phyloP scores from a whole-genome alignment of 371 early-diverging fungal species.

The Mortierella polycephala region DNA sequence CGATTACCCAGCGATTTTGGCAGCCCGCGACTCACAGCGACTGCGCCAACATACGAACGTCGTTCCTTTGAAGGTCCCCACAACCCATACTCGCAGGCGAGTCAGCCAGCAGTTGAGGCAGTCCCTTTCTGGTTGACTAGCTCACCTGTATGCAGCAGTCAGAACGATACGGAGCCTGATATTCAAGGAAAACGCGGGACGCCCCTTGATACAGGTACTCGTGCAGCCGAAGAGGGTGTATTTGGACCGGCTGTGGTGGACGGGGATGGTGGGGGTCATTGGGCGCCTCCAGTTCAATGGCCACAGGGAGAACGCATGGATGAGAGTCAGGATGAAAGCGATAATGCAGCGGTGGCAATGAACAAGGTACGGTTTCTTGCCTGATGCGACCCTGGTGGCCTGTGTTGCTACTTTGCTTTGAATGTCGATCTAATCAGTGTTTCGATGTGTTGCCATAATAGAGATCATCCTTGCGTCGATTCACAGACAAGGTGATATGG shows the following conservation, averaged over 20 bases:
- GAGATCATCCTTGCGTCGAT: conserved; percentile 47
- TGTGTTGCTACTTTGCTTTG: background rate
- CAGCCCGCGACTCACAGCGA: conserved; percentile 18
- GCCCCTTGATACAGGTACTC: conserved; percentile 14
- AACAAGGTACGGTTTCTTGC: conserved; percentile 23
- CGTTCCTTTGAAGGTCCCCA: conserved; percentile 29
- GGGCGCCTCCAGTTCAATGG: conserved; percentile 19
- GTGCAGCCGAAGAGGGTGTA: conserved; percentile 5
- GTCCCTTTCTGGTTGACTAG: background rate
- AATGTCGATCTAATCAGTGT: background rate
- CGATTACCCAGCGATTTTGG: conserved; percentile 10
- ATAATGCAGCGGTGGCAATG: conserved; percentile 10
- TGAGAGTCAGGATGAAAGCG: conserved; percentile 53
- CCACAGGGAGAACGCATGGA: conserved; percentile 48
- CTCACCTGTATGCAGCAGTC: background rate
- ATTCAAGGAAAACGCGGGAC: conserved; percentile 1
- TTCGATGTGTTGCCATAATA: conserved; percentile 4
- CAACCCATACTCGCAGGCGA: conserved; percentile 13
- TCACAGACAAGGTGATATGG: conserved; percentile 48
- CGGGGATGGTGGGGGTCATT: conserved; percentile 27
- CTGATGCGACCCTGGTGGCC: background rate
- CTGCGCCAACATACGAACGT: conserved; percentile 16
- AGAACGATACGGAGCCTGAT: background rate
- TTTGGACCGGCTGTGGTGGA: conserved; percentile 10
- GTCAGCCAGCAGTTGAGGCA: conserved; percentile 6